Base-by-base conservation (phyloP, 768 basidiomycete species). In the Russula griseocarnosa region DNA sequence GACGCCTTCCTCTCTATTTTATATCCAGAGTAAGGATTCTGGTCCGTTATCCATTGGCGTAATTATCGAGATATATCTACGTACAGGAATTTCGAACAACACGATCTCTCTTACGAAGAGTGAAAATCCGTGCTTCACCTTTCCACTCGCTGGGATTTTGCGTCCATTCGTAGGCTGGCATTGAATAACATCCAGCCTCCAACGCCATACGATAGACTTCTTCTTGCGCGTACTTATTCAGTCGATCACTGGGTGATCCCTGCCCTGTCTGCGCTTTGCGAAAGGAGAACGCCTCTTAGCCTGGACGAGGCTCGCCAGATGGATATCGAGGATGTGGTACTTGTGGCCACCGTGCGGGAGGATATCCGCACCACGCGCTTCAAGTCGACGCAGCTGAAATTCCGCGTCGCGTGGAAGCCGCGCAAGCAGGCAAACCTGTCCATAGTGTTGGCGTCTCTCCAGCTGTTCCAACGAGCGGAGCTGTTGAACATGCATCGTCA, bases 101-200 rank as follows among this genome's bases (percentile, higher is more conserved):
- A 24, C 3, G 14, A 36, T 32, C 57, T 36, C 57, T 36, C 32
- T 16, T 58, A 36, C 32, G 47, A 58, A 26, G 55, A 69, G 26
- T 73, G 74, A 69, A 62, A 65, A 13, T 69, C 71, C 0, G 68
- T 73, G 24, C 66, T 73, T 36, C 55, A 69, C 28, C 49, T 71
- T 30, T 68, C 71, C 2, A 64, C 70, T 64, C 75, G 18, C 51
- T 79, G 34, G 76, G 73, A 60, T 59, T 73, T 64, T 61, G 73
- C 61, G 34, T 66, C 58, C 54, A 70, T 67, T 68, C 76, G 62
- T 67, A 54, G 26, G 58, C 54, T 55, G 10, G 53, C 63, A 5
- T 13, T 67, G 18, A 30, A 18, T 7, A 26, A 44, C 1, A 58
- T 65, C 20, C 10, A 51, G 0, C 62, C 62, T 4, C 52, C 62